Conservation (phyloP, 768 basidiomycete species). For the Collybia nuda region DNA sequence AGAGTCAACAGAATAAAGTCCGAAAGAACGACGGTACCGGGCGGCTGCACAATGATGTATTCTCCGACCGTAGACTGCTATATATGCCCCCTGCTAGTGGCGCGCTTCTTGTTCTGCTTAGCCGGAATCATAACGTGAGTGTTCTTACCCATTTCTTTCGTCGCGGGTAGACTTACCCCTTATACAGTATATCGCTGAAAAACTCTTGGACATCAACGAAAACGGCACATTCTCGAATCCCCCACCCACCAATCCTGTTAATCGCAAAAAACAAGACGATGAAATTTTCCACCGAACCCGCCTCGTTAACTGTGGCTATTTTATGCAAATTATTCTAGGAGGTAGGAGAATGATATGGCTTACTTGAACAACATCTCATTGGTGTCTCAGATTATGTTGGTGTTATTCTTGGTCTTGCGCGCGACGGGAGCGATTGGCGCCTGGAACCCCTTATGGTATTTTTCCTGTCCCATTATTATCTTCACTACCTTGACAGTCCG, state of each 20-base stretch:
- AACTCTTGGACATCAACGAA: constrained; percentile 71
- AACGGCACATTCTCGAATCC: constrained; percentile 38
- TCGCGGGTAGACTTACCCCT: constrained; percentile 7
- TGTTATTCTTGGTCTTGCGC: constrained; percentile 67
- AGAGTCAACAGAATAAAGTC: constrained; percentile 44
- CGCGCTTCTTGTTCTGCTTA: constrained; percentile 68
- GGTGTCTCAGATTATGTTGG: constrained; percentile 62
- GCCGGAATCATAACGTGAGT: constrained; percentile 73
- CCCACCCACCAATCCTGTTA: constrained; percentile 20
- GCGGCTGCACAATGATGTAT: constrained; percentile 63
- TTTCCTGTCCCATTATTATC: too few relatives aligned
- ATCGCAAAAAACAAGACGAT: constrained; percentile 55
- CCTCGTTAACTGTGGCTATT: constrained; percentile 71
- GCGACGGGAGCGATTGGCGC: constrained; percentile 65
- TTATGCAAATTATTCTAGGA: constrained; percentile 68
- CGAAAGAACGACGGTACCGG: constrained; percentile 68
- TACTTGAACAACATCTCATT: neutral
- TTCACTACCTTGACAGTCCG: neutral
- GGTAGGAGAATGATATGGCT: constrained; percentile 24
- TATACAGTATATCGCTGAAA: constrained; percentile 65
- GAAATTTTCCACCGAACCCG: constrained; percentile 77
- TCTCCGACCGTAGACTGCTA: constrained; percentile 64
- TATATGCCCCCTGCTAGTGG: constrained; percentile 73
- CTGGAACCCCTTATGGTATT: constrained; percentile 65
- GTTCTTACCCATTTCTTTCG: neutral